A percentile compares a stretch with the other conserved stretches of the same genome.
phyloP scores from a whole-genome alignment of 2,329 filamentous ascomycete genomes.

The Venturiaceae sp. region DNA sequence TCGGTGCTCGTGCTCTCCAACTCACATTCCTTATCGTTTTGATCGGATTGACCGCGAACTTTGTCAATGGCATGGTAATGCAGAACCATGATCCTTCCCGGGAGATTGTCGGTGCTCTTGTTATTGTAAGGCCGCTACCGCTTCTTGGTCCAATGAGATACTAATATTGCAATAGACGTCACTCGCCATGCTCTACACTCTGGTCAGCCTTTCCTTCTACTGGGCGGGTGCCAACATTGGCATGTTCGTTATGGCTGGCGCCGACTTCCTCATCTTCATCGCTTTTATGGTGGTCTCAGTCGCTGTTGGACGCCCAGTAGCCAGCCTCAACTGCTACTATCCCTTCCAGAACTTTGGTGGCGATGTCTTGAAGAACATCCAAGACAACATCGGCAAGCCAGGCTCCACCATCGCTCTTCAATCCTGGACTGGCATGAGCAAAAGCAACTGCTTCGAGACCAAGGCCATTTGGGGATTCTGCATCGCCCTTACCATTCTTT shows the following conservation, averaged over 20 bases:
- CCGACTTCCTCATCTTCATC: slow-evolving; percentile 63
- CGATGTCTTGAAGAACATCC: slow-evolving; percentile 12
- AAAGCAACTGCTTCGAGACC: slow-evolving; percentile 66
- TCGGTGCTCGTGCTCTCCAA: slow-evolving; percentile 61
- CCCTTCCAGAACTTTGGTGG: slow-evolving; percentile 43
- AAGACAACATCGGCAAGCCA: slow-evolving; percentile 36
- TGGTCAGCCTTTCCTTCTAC: slow-evolving; percentile 62
- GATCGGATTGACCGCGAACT: slow-evolving; percentile 73
- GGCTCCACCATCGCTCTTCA: slow-evolving; percentile 40
- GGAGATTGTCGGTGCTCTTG: slow-evolving; percentile 68
- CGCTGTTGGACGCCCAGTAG: slow-evolving; percentile 70
- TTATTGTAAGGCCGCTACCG: slow-evolving; percentile 53
- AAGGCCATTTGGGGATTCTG: slow-evolving; percentile 82
- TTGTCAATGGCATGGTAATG: slow-evolving; percentile 65
- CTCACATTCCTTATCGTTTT: slow-evolving; percentile 62
- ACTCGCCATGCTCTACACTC: slow-evolving; percentile 68
- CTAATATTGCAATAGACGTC: slow-evolving; percentile 49
- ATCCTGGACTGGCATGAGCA: slow-evolving; percentile 50
- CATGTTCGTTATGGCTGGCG: slow-evolving; percentile 58
- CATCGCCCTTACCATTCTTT: slow-evolving; percentile 55
- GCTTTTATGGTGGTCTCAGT: slow-evolving; percentile 70
- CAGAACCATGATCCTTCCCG: slow-evolving; percentile 56
- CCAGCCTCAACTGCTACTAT: slow-evolving; percentile 63
- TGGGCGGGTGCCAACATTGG: slow-evolving; percentile 70
- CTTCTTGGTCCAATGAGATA: background rate